Evolutionary conservation across 805 yeast genomes (phyloP).

Genomic region (Candida krabiensis): DNA sequence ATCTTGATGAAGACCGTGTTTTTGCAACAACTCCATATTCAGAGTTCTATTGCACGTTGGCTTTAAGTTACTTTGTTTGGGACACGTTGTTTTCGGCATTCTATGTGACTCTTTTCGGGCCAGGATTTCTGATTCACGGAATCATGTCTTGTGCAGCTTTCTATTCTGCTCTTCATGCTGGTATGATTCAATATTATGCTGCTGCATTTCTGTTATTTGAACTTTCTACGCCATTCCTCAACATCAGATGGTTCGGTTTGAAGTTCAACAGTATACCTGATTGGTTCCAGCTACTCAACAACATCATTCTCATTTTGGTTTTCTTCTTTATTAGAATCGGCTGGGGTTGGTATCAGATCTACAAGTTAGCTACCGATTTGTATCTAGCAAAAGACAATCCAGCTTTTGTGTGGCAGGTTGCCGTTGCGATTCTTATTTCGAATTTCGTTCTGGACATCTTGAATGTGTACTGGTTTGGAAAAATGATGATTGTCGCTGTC

Average conservation of each 20-base stretch:
- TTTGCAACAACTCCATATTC: constrained; percentile 37
- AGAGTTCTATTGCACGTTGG: constrained; percentile 29
- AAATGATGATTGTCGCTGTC: constrained; percentile 38
- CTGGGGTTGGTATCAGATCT: constrained; percentile 41
- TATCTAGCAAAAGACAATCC: constrained; percentile 27
- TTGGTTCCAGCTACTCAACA: constrained; percentile 32
- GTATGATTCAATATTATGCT: constrained; percentile 35
- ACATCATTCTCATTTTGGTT: constrained; percentile 32
- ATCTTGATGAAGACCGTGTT: constrained; percentile 29
- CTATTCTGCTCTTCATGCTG: constrained; percentile 21
- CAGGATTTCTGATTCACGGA: constrained; percentile 38
- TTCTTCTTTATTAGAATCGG: constrained; percentile 36
- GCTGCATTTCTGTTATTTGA: constrained; percentile 37
- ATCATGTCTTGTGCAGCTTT: constrained; percentile 35
- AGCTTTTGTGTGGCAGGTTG: constrained; percentile 27
- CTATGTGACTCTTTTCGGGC: constrained; percentile 31
- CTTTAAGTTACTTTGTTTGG: constrained; percentile 38
- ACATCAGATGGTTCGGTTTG: constrained; percentile 38
- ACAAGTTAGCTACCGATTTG: constrained; percentile 28
- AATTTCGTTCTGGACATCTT: constrained; percentile 35
- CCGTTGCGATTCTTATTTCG: constrained; percentile 29
- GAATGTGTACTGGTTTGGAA: constrained; percentile 38
- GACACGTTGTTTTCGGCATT: constrained; percentile 31
- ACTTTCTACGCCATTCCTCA: constrained; percentile 37
- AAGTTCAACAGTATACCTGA: constrained; percentile 30